Percentiles rank a stretch among this genome's conserved stretches.
Evolutionary conservation across 768 basidiomycete species (phyloP).

Genomic region (Lanmaoa pseudosensibilis): DNA sequence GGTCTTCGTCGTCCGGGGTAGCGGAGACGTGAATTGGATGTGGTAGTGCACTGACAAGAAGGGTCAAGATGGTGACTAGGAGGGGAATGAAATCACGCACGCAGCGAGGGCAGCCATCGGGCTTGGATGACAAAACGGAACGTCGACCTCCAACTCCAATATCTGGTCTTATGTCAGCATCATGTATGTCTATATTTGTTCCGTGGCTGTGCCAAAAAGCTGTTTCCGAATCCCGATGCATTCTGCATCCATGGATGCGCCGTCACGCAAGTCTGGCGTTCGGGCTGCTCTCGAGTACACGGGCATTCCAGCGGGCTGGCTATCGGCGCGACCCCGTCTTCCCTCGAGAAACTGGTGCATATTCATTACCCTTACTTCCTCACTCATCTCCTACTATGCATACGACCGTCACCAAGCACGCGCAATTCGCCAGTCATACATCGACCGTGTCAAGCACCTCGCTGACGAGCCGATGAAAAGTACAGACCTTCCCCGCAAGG

Average conservation of each 20-base stretch:
- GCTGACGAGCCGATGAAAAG: conserved; percentile 65
- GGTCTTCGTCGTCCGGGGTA: conserved; percentile 62
- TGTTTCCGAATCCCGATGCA: conserved; percentile 23
- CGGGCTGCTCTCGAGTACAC: conserved; percentile 65
- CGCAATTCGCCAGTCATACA: conserved; percentile 71
- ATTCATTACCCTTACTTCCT: conserved; percentile 77
- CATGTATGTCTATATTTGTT: conserved; percentile 24
- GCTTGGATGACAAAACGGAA: conserved; percentile 22
- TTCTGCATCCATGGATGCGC: conserved; percentile 10
- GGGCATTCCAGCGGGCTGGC: conserved; percentile 71
- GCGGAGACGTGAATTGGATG: conserved; percentile 56
- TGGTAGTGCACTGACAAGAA: conserved; percentile 58
- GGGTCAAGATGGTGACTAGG: conserved; percentile 3
- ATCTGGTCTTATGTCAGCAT: conserved; percentile 20
- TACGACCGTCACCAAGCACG: conserved; percentile 88
- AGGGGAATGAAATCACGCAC: conserved; percentile 45
- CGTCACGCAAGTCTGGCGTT: conserved; percentile 49
- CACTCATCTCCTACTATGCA: conserved; percentile 68
- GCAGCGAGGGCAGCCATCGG: conserved; percentile 71
- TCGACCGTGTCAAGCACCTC: conserved; percentile 77
- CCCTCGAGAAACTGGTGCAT: conserved; percentile 95
- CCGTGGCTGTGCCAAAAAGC: conserved; percentile 23
- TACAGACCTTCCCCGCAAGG: conserved; percentile 69
- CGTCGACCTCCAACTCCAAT: conserved; percentile 2
- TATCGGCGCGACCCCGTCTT: conserved; percentile 79